Evolutionary conservation across 1,139 yeast species (phyloP).

Genomic region (Kodamaea derodonti): DNA sequence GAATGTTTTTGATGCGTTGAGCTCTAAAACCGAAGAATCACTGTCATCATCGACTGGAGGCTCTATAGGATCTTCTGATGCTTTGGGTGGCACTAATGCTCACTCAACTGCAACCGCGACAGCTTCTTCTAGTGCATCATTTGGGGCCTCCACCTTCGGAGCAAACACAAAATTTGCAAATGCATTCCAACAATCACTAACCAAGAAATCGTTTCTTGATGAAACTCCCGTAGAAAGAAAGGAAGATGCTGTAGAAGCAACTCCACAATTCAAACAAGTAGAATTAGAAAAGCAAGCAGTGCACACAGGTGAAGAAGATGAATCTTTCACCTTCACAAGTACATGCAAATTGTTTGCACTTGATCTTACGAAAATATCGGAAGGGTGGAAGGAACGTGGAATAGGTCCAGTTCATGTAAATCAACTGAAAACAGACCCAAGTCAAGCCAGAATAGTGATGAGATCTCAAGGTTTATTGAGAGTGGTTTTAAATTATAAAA

Average conservation of each 20-base stretch:
- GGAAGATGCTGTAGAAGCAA: conserved; percentile 7
- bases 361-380: conserved; percentile 56
- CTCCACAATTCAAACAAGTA: conserved; percentile 45
- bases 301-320: conserved; percentile 90
- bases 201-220: conserved; percentile 56
- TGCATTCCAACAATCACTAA: conserved; percentile 49
- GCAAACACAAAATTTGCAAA: conserved; percentile 56
- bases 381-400: conserved; percentile 97
- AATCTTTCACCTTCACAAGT: conserved; percentile 61
- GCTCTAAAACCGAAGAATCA: conserved; percentile 9
- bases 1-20: conserved; percentile 34
- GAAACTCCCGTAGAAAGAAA: conserved; percentile 10
- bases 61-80: background rate
- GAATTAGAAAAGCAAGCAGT: conserved; percentile 50
- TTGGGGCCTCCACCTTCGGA: conserved; percentile 40
- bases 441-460: conserved; percentile 66
- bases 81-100: background rate
- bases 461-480: conserved; percentile 83
- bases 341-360: conserved; percentile 80
- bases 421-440: conserved; percentile 35
- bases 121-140: conserved; percentile 4
- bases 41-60: conserved; percentile 2
- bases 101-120: conserved; percentile 1
- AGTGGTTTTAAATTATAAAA: conserved; percentile 74
- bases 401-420: conserved; percentile 83